phyloP scores from a whole-genome alignment of 441 rosid species.

The Sinapis alba region DNA sequence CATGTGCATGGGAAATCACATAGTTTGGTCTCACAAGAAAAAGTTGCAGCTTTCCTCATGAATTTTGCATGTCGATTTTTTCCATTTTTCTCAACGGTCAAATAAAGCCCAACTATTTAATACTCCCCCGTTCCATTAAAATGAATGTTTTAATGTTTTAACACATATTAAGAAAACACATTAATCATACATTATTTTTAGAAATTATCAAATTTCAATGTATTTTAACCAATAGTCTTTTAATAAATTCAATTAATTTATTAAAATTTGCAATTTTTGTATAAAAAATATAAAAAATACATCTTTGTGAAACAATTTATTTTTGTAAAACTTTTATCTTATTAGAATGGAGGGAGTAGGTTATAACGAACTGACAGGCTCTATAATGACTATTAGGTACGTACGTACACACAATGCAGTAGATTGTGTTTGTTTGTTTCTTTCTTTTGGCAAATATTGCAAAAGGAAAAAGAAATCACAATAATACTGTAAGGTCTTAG shows the following conservation, averaged over 20 bases:
- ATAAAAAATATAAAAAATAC: no score
- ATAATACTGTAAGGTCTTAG: not conserved
- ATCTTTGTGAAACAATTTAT: no score
- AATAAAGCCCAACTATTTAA: constrained; percentile 5
- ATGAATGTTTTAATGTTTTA: no score
- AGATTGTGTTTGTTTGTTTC: not conserved
- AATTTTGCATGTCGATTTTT: constrained; percentile 17
- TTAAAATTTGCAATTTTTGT: no score
- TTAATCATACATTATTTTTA: no score
- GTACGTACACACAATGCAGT: not conserved
- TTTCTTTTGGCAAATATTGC: not conserved
- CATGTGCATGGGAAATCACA: constrained; percentile 22
- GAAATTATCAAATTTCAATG: no score
- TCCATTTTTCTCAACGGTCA: not conserved
- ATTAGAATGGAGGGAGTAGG: no score
- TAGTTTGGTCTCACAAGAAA: not conserved
- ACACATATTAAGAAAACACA: no score
- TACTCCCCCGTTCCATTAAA: no score
- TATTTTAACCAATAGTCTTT: no score
- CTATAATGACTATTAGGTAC: not conserved
- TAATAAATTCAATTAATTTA: no score
- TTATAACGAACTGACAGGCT: constrained; percentile 8
- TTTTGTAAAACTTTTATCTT: no score
- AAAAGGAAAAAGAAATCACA: not conserved
- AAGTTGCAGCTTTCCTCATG: not conserved